Percentiles rank a stretch among this genome's conserved stretches.
Evolutionary conservation across 2,329 filamentous ascomycete genomes (phyloP).

Genomic region (Aspergillus hiratsukae): DNA sequence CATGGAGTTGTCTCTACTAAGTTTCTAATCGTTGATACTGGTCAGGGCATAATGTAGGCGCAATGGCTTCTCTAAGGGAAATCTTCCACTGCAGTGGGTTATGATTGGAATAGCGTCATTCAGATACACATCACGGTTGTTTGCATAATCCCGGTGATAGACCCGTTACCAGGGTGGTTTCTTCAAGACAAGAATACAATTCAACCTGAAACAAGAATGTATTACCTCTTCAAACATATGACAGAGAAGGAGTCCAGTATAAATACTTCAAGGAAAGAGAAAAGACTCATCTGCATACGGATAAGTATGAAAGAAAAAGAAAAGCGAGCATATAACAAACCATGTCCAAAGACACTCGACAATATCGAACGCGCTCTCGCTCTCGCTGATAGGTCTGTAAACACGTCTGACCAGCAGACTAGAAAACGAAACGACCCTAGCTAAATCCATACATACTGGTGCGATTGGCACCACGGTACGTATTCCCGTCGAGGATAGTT

Average conservation of each 20-base stretch:
- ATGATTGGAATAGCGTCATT: neutral
- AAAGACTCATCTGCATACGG: neutral
- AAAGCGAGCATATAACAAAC: neutral
- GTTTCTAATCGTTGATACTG: neutral
- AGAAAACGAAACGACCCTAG: neutral
- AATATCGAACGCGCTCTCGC: neutral
- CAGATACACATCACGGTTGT: neutral
- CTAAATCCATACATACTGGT: slow-evolving; percentile 20
- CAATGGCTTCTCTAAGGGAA: neutral
- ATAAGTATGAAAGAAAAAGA: neutral
- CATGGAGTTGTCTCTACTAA: neutral
- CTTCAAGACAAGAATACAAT: neutral
- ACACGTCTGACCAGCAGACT: slow-evolving; percentile 22
- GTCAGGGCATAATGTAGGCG: neutral
- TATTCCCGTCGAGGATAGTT: slow-evolving; percentile 15
- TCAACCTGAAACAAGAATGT: neutral
- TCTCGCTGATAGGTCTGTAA: neutral
- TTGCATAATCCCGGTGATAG: neutral
- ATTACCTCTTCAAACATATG: neutral
- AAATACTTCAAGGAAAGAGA: neutral
- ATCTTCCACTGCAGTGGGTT: neutral
- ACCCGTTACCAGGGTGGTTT: neutral
- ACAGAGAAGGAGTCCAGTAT: neutral
- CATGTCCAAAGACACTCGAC: neutral
- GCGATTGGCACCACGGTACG: slow-evolving; percentile 29